Evolutionary conservation across 441 rosid genomes (phyloP), one percentile per base, ranked within the genome.

Genomic region (Adansonia gregorii): DNA sequence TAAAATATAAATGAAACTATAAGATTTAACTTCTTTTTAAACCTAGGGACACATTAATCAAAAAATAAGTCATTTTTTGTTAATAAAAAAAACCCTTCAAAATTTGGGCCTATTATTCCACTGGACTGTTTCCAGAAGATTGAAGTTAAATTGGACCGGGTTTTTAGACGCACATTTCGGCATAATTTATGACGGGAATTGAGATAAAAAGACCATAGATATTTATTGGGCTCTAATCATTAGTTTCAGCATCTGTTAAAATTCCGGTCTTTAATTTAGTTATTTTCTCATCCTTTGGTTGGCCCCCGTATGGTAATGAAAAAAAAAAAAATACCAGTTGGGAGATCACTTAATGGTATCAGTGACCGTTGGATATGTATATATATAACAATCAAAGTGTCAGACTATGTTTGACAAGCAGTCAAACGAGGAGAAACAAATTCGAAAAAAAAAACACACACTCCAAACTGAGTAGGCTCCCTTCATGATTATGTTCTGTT

Each of bases 401-500:
- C 67, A 64, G 68, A 64, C 46, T 12, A 64, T 31, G 67, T 64
- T 64, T 31, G 46, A 31, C 67, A 64, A 14, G 11, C 67, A 31
- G 67, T 64, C 67, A 64, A 64, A 64, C 15, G 67, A 31, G 17
- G 46, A 35, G 67, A 64, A 31, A 63, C 6, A 11, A 60, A 60
- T 19, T 56, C 2, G 10, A 27, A 12, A 22, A 22, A 24, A 27
- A 24, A 61, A 17, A 27, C 35, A 27, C 35, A 27, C 35, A 27
- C 8, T n/a, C 10, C 60, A 8, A 64, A 64, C 48, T 35, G 45
- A 64, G 15, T 64, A n/a, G 46, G 20, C 1, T 12, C 14, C 14
- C 67, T 6, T 35, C 68, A 64, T 64, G 68, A 64, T 43, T 66
- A 51, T 41, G 71, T 66, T 43, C 41, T 60, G 66, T 12, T 7